phyloP scores from a whole-genome alignment of 129 eudicot genomes.

The Arctium lappa region DNA sequence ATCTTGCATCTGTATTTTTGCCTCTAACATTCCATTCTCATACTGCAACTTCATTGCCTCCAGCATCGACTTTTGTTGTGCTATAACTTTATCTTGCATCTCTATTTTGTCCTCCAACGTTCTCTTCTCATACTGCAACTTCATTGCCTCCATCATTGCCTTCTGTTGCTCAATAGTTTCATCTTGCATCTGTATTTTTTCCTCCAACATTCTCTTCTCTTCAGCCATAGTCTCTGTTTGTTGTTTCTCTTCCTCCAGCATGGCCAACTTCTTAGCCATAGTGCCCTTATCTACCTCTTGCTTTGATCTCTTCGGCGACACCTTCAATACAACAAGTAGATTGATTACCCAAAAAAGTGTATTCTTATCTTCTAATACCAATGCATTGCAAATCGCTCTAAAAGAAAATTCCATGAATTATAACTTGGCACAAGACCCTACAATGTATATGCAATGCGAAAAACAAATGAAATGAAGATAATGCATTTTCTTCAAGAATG shows the following conservation, averaged over 20 bases:
- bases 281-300: neutral
- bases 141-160: neutral
- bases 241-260: neutral
- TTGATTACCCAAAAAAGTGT: neutral
- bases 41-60: neutral
- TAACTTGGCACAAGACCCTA: too few species aligned
- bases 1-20: neutral
- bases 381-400: neutral
- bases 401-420: neutral
- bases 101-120: neutral
- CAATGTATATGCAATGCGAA: too few species aligned
- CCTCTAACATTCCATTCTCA: neutral
- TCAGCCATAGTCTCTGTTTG: neutral
- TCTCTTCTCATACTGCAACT: neutral
- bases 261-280: neutral
- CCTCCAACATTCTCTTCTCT: neutral
- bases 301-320: neutral
- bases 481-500: too few species aligned
- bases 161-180: neutral
- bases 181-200: neutral
- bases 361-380: neutral
- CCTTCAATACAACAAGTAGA: neutral
- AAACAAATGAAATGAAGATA: too few species aligned
- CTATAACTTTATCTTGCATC: neutral
- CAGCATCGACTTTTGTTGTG: neutral